These are phyloP conservation scores for Pseudevernia furfuracea DNA, from an alignment of 495 filamentous ascomycete genomes.

Conservation along the genomic window DNA sequence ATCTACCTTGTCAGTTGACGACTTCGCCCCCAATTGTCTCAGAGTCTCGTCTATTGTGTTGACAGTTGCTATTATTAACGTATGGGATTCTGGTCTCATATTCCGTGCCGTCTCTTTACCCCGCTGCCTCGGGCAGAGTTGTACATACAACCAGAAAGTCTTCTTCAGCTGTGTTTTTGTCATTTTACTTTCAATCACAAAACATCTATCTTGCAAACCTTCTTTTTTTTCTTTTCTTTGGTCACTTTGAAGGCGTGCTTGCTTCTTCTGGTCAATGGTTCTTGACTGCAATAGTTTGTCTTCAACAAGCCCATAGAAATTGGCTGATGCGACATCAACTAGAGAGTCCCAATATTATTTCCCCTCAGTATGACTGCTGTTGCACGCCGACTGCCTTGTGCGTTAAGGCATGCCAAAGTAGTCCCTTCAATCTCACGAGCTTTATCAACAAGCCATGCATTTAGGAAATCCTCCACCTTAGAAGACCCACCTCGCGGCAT, in stretches of 20 bases:
- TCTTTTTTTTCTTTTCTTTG: background rate
- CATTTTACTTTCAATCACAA: background rate
- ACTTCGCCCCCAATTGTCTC: background rate
- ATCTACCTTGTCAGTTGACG: background rate
- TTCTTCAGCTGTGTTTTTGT: background rate
- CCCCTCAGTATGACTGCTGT: background rate
- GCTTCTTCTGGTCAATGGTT: background rate
- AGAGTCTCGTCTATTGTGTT: background rate
- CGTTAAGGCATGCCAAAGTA: background rate
- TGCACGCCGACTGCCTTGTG: conserved; percentile 4
- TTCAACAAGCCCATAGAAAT: background rate
- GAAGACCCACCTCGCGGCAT: conserved; percentile 24
- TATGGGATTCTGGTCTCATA: background rate
- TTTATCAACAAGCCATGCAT: conserved; percentile 4
- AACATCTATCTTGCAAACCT: background rate
- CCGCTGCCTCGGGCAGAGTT: background rate
- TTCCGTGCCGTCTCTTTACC: conserved; percentile 13
- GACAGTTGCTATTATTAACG: background rate
- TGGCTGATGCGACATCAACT: no score
- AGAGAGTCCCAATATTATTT: background rate
- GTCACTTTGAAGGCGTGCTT: no score
- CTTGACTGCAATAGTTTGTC: background rate
- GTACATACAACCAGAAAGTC: background rate
- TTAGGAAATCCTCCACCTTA: conserved; percentile 15
- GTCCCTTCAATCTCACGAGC: background rate